Evolutionary conservation across 257 asterid genomes (phyloP), one percentile per base, ranked within the genome.

Genomic region (Scutellaria baicalensis): DNA sequence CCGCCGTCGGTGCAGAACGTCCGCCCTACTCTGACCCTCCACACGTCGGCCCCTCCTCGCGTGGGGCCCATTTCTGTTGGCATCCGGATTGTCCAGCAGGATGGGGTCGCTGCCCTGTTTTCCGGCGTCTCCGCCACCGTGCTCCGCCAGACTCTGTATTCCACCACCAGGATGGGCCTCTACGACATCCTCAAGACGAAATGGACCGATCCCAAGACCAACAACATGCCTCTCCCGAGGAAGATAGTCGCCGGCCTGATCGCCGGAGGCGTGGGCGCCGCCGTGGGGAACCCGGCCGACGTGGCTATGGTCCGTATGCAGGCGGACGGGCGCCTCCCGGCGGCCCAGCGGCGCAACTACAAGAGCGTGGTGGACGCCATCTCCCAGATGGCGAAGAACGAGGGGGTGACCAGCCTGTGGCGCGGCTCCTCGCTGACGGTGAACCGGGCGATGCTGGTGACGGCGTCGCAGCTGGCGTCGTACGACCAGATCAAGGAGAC

Each of bases 271-370:
- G 14, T 92, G 57, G 98, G 98, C 1, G 98, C 98, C 43, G 95
- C 96, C 8, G 91, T 88, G 1, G 98, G 98, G 0, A 92, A 92
- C 62, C 98, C 98, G 0, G 98, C 98, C 7, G 98, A 92, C 44
- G 91, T 92, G 5, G 96, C 98, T 0, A 92, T 92, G 98, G 98
- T 92, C 0, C 89, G 98, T 9, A 92, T 92, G 98, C 98, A 92
- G 61, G 98, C 98, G 9, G 98, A 92, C 62, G 96, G 98, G 1
- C 85, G 98, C 0, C 96, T 92, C 61, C 98, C 98, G 0, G 11
- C 55, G 36, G 82, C 81, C 0, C 86, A 89, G 79, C 86, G 96
- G 9, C 89, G 96, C 31, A 92, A 92, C 61, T 92, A 92, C 72
- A 84, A 82, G 71, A 88, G 95, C 89, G 98, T 89, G 1, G 79